Evolutionary conservation across 495 filamentous ascomycete species (phyloP).

Genomic region (Podospora pseudopauciseta): DNA sequence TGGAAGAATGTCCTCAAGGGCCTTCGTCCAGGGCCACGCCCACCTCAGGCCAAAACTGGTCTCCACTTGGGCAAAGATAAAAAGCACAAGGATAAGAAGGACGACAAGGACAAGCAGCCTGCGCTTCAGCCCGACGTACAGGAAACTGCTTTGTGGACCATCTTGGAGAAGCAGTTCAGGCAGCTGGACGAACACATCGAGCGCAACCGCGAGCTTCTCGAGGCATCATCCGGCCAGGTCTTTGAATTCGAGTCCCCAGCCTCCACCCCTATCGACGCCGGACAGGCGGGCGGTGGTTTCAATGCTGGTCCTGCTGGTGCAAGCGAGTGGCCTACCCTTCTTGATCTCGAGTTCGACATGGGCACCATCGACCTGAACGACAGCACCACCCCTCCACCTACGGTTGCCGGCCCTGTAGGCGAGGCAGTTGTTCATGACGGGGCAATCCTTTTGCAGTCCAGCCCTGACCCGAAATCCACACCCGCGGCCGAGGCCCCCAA

Average conservation of each 20-base stretch:
- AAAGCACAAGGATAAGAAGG: constrained; percentile 6
- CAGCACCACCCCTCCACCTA: neutral
- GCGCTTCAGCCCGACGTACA: constrained; percentile 8
- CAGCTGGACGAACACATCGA: constrained; percentile 21
- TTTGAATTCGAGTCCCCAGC: constrained; percentile 20
- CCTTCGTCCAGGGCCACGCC: constrained; percentile 13
- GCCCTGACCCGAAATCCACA: neutral
- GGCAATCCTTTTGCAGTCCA: neutral
- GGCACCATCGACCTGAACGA: neutral
- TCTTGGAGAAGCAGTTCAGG: constrained; percentile 16
- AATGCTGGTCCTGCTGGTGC: neutral
- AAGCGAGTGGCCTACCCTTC: constrained; percentile 6
- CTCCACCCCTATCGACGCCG: neutral
- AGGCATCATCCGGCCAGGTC: constrained; percentile 19
- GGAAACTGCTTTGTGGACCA: constrained; percentile 14
- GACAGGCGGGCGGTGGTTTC: neutral
- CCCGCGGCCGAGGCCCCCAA: neutral
- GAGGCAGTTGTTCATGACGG: neutral
- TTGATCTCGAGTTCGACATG: constrained; percentile 9
- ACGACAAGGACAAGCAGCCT: constrained; percentile 8
- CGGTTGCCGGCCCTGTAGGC: neutral
- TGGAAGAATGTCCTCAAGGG: constrained; percentile 26
- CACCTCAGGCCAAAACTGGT: neutral
- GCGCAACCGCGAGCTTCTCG: constrained; percentile 24
- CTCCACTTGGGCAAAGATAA: constrained; percentile 5